These are phyloP conservation scores for Margaritispora aquatica DNA, from an alignment of 495 filamentous ascomycete genomes.

Conservation along the genomic window DNA sequence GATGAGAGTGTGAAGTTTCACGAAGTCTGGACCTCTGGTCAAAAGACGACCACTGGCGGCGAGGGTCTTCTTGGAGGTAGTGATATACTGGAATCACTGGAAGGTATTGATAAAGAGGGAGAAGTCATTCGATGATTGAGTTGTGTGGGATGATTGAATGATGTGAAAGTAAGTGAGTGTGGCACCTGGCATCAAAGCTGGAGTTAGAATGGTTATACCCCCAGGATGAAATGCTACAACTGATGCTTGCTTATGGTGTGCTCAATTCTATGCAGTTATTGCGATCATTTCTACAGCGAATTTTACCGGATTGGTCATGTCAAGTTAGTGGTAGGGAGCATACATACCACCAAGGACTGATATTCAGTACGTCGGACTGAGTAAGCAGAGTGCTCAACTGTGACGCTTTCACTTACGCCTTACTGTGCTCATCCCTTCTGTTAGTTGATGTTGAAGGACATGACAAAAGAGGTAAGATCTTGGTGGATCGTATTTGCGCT, in stretches of 20 bases:
- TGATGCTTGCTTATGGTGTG: neutral
- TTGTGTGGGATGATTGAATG: neutral
- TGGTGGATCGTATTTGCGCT: no score
- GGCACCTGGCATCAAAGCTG: neutral
- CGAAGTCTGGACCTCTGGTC: conserved; percentile 76
- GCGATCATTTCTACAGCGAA: no score
- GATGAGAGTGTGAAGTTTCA: conserved; percentile 96
- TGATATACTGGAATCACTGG: conserved; percentile 77
- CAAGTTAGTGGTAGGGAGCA: no score
- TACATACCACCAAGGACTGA: no score
- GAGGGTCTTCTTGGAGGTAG: conserved; percentile 76
- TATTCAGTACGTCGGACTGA: no score
- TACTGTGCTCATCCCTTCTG: no score
- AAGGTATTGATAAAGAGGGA: conserved; percentile 78
- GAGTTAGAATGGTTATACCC: neutral
- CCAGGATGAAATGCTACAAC: neutral
- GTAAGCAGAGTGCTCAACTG: no score
- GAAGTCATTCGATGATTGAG: conserved; percentile 44
- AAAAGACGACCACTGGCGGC: conserved; percentile 47
- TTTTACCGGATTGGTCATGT: no score
- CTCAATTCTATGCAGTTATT: neutral
- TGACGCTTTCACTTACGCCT: no score
- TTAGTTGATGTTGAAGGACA: no score
- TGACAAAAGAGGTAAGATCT: no score
- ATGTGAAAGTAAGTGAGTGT: no score